Percentiles rank a stretch among this genome's conserved stretches.
Evolutionary conservation across 1,139 yeast genomes (phyloP).

Genomic region (Kodamaea alishanica): DNA sequence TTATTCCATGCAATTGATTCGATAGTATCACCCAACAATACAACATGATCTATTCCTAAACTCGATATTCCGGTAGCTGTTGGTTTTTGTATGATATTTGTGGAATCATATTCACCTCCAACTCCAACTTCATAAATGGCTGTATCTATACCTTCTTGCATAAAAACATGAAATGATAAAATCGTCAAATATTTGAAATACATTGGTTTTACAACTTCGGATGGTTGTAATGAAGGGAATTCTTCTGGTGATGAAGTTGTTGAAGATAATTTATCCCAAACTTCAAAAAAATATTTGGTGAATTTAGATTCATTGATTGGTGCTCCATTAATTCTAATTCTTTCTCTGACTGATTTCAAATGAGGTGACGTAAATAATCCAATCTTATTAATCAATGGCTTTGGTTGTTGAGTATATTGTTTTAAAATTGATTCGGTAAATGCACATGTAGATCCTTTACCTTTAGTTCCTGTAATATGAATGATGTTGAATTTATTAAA

Average conservation of each 20-base stretch:
- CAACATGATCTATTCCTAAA: constrained; percentile 89
- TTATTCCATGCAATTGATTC: constrained; percentile 95
- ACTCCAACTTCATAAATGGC: constrained; percentile 98
- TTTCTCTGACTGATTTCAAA: constrained; percentile 85
- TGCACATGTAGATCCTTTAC: constrained; percentile 97
- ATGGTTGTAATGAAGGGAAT: constrained; percentile 71
- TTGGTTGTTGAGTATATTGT: constrained; percentile 42
- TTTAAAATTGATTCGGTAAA: constrained; percentile 77
- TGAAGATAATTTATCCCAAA: constrained; percentile 74
- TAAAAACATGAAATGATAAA: constrained; percentile 83
- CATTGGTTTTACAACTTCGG: constrained; percentile 73
- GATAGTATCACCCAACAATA: constrained; percentile 82
- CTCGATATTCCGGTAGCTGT: constrained; percentile 83
- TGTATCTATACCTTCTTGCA: constrained; percentile 82
- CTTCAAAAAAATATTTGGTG: constrained; percentile 86
- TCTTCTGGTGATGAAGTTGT: constrained; percentile 52
- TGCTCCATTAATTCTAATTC: constrained; percentile 82
- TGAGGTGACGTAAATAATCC: constrained; percentile 97
- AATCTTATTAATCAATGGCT: constrained; percentile 47
- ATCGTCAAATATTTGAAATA: constrained; percentile 89
- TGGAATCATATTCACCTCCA: constrained; percentile 95
- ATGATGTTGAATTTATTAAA: constrained; percentile 73
- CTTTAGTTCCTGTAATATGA: constrained; percentile 97
- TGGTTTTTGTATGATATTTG: constrained; percentile 79
- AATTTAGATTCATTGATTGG: constrained; percentile 81